Base-by-base conservation (phyloP, 2,329 filamentous ascomycete genomes). In the Pestalotiopsis sp. region DNA sequence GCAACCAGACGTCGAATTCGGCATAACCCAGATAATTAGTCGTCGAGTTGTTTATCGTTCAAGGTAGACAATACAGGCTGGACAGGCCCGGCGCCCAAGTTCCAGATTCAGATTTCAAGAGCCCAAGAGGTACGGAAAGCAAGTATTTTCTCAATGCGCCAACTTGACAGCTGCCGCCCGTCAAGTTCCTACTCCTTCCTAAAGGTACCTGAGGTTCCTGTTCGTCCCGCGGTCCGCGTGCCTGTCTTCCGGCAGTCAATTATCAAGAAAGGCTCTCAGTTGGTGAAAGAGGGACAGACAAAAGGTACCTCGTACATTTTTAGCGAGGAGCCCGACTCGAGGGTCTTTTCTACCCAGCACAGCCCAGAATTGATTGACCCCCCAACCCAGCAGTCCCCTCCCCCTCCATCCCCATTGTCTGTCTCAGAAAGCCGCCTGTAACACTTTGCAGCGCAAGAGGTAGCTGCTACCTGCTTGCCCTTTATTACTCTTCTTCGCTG, bases 371-470 rank as follows among this genome's bases (percentile, higher is more conserved):
- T 45, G 41, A 45, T 11, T 45, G 17, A 52, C 45, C 45, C 20
- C 17, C 45, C 45, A 52, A 52, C 45, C 45, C 45, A 52, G 45
- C 45, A 20, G 31, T 14, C 70, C 68, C 68, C 66, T 65, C 61
- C 68, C 66, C 72, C 70, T 61, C 63, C 68, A 67, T 68, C 70
- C 68, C 70, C 67, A 70, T 71, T 76, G 71, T 72, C 59, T 73
- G 74, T 79, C 45, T 81, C 80, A 80, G 82, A 83, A 83, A 81
- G 79, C 75, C 76, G 79, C 77, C 78, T 82, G 82, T 83, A 80
- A 82, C 82, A 83, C 79, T 75, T 66, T 52, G 45, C 38, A 11
- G 78, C 70, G 57, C 74, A 72, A 77, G 23, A 27, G 27, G 74
- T 73, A 81, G 78, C 78, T 81, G 56, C 23, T 27, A 59, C 23